These are phyloP conservation scores for Fusarium verrucosum DNA, from an alignment of 2,329 filamentous ascomycete genomes.

Conservation along the genomic window DNA sequence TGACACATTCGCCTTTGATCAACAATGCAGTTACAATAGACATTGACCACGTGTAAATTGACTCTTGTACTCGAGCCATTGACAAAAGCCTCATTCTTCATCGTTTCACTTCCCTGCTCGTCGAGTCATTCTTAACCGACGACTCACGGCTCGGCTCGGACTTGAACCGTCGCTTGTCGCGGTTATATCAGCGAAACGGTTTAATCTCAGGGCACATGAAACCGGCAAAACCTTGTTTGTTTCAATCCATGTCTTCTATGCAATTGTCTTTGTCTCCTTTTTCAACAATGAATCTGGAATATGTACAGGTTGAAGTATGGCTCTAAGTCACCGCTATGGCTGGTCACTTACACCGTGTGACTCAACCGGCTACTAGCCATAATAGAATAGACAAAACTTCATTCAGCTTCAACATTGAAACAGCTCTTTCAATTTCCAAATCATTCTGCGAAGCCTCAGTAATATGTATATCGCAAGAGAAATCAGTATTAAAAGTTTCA, in stretches of 20 bases:
- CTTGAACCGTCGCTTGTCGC: not conserved
- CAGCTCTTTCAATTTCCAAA: slow-evolving; percentile 24
- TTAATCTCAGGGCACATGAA: too few relatives aligned
- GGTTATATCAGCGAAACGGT: not conserved
- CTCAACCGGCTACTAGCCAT: slow-evolving; percentile 22
- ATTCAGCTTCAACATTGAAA: slow-evolving; percentile 6
- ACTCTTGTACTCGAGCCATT: not conserved
- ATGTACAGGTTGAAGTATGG: not conserved
- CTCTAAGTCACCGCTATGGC: not conserved
- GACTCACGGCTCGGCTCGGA: slow-evolving; percentile 33
- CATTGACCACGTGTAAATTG: slow-evolving; percentile 3
- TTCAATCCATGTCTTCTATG: not conserved
- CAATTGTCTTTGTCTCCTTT: not conserved
- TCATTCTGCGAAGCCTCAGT: not conserved
- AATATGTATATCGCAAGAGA: not conserved
- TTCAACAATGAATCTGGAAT: not conserved
- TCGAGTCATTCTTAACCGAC: not conserved
- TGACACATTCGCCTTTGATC: not conserved
- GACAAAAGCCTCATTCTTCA: not conserved
- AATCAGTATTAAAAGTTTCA: not conserved
- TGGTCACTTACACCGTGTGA: slow-evolving; percentile 34
- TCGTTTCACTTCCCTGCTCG: not conserved
- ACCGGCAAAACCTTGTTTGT: not conserved
- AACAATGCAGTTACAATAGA: not conserved
- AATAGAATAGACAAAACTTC: not conserved